Conservation (phyloP, 2,329 filamentous ascomycete genomes). For the Fusarium sublunatum region DNA sequence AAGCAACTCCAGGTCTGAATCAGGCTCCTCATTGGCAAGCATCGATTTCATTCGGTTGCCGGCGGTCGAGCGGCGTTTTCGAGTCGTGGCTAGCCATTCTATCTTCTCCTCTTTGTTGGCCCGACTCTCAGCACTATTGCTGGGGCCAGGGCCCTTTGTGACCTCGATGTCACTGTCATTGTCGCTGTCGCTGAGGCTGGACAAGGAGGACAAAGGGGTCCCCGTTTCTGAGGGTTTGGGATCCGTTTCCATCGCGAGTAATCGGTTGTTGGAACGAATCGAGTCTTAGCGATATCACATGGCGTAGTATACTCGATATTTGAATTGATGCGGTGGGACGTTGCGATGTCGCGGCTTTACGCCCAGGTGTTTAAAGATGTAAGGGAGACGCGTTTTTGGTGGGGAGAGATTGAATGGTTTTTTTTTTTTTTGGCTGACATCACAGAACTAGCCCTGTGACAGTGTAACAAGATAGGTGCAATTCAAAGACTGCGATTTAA, state of each 20-base stretch:
- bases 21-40: slow-evolving; percentile 78
- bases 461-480: slow-evolving; percentile 27
- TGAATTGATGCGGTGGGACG: slow-evolving; percentile 7
- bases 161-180: slow-evolving; percentile 50
- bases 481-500: neutral
- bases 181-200: slow-evolving; percentile 47
- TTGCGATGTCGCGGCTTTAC: slow-evolving; percentile 19
- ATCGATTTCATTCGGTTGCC: slow-evolving; percentile 86
- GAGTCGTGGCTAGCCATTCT: slow-evolving; percentile 79
- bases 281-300: slow-evolving; percentile 34
- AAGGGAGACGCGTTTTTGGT: slow-evolving; percentile 42
- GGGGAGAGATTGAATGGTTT: slow-evolving; percentile 22
- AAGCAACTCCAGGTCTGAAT: slow-evolving; percentile 76
- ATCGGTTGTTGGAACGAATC: slow-evolving; percentile 14
- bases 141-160: slow-evolving; percentile 45
- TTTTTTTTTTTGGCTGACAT: slow-evolving; percentile 45
- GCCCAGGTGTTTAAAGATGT: slow-evolving; percentile 28
- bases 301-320: slow-evolving; percentile 16
- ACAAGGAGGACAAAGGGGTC: slow-evolving; percentile 48
- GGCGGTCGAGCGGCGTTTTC: slow-evolving; percentile 81
- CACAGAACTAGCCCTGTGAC: slow-evolving; percentile 19
- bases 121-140: slow-evolving; percentile 52
- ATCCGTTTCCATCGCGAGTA: slow-evolving; percentile 47
- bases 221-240: slow-evolving; percentile 49
- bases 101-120: slow-evolving; percentile 54